Conservation (phyloP, 2,329 filamentous ascomycete genomes). For the Aschersonia sp. region DNA sequence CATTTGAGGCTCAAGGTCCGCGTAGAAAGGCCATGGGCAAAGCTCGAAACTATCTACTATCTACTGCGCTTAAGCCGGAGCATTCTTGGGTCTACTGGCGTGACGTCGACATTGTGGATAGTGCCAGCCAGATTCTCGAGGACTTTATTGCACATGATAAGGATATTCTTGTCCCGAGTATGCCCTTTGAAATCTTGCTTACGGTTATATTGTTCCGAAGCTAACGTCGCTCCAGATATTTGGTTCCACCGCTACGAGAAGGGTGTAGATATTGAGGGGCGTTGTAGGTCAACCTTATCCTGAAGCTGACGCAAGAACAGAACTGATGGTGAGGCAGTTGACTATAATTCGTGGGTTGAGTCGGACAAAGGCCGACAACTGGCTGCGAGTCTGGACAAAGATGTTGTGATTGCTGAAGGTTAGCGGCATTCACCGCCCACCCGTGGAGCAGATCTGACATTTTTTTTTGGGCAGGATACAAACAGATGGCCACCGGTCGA, state of each 20-base stretch:
- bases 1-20: slow-evolving; percentile 76
- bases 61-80: slow-evolving; percentile 72
- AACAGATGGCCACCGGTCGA: slow-evolving; percentile 80
- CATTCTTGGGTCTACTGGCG: slow-evolving; percentile 99
- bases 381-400: slow-evolving; percentile 56
- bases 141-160: slow-evolving; percentile 90
- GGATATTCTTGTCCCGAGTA: slow-evolving; percentile 91
- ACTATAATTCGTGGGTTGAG: slow-evolving; percentile 99
- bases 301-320: neutral
- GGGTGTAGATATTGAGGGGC: slow-evolving; percentile 76
- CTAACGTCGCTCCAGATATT: slow-evolving; percentile 47
- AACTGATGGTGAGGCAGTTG: slow-evolving; percentile 42
- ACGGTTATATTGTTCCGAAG: neutral
- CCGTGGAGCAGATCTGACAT: slow-evolving; percentile 7
- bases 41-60: slow-evolving; percentile 83
- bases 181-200: slow-evolving; percentile 19
- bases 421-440: slow-evolving; percentile 1
- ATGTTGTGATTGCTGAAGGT: slow-evolving; percentile 82
- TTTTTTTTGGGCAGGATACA: slow-evolving; percentile 51
- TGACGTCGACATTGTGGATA: slow-evolving; percentile 92
- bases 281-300: slow-evolving; percentile 47
- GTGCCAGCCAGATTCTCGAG: slow-evolving; percentile 73
- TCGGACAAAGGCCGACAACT: slow-evolving; percentile 71
- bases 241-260: slow-evolving; percentile 91
- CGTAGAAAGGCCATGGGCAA: slow-evolving; percentile 80